Percentiles rank a stretch among this genome's conserved stretches.
phyloP scores from a whole-genome alignment of 768 basidiomycete genomes.

The Mrakia frigida region DNA sequence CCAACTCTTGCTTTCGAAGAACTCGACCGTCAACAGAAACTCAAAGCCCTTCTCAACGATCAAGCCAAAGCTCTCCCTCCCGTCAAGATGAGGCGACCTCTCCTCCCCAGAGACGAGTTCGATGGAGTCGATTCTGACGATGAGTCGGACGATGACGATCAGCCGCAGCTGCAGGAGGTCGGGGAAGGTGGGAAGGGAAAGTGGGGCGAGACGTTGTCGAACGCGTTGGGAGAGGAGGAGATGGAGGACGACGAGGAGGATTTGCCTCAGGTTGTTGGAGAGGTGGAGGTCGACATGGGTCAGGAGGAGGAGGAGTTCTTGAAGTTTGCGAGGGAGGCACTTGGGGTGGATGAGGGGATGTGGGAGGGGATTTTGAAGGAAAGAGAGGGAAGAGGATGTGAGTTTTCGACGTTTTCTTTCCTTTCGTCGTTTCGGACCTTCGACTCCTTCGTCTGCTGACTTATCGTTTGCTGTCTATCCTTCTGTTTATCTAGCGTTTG shows the following conservation, averaged over 20 bases:
- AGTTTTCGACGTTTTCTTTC: conserved; percentile 39
- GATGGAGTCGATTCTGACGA: conserved; percentile 93
- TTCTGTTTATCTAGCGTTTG: background rate
- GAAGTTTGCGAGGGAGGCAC: conserved; percentile 83
- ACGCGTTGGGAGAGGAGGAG: conserved; percentile 26
- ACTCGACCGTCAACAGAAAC: conserved; percentile 25
- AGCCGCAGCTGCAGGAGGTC: conserved; percentile 31
- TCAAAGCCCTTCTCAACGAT: conserved; percentile 24
- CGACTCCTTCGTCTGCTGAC: background rate
- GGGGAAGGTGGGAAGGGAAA: conserved; percentile 10
- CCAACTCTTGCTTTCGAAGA: conserved; percentile 19
- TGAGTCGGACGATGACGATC: conserved; percentile 52
- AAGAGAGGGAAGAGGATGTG: conserved; percentile 74
- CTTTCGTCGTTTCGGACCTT: background rate
- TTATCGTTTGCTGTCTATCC: background rate
- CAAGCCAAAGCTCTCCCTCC: conserved; percentile 35
- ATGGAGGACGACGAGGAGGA: conserved; percentile 62
- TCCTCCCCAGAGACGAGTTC: conserved; percentile 73
- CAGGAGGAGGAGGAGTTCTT: conserved; percentile 93
- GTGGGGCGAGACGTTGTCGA: conserved; percentile 36
- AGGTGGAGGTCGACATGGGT: conserved; percentile 81
- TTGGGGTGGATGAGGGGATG: conserved; percentile 83
- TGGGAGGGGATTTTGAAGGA: conserved; percentile 83
- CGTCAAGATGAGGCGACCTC: conserved; percentile 65
- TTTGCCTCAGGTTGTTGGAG: conserved; percentile 65